Evolutionary conservation across 768 basidiomycete species (phyloP).

Genomic region (Chalciporus chontae): DNA sequence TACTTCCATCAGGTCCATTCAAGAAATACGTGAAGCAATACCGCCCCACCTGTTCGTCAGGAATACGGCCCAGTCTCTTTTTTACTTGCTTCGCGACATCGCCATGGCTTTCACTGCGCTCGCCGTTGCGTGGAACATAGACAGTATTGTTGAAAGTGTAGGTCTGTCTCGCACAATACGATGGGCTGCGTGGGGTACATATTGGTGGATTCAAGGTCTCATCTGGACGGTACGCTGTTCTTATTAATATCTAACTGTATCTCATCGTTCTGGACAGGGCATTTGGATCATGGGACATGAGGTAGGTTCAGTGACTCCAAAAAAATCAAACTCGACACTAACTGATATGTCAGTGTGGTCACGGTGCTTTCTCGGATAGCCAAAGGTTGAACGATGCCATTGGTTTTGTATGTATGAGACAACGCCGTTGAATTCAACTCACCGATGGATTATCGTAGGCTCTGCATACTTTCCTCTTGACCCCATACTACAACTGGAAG

Average conservation of each 20-base stretch:
- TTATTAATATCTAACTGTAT: too few species aligned
- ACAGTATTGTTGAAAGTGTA: conserved; percentile 3
- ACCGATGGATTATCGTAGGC: conserved; percentile 27
- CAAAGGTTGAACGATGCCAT: conserved; percentile 46
- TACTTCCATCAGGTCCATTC: too few species aligned
- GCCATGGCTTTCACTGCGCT: conserved; percentile 33
- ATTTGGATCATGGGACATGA: too few species aligned
- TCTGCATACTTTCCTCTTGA: conserved; percentile 47
- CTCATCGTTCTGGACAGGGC: too few species aligned
- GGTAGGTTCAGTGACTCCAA: too few species aligned
- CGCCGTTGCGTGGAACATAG: conserved; percentile 31
- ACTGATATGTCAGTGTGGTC: conserved; percentile 42
- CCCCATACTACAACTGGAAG: conserved; percentile 54
- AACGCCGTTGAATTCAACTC: background rate
- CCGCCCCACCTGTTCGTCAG: background rate
- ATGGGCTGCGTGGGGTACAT: too few species aligned
- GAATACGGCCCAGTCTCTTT: background rate
- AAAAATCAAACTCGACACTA: background rate
- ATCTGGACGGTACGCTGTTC: too few species aligned
- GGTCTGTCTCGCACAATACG: too few species aligned
- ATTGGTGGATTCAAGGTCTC: too few species aligned
- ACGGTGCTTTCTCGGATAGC: conserved; percentile 52
- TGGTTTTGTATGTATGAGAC: conserved; percentile 43
- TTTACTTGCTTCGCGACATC: conserved; percentile 37
- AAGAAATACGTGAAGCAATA: background rate